Conservation (phyloP, 345 rosid genomes). For the Aurinia saxatilis region DNA sequence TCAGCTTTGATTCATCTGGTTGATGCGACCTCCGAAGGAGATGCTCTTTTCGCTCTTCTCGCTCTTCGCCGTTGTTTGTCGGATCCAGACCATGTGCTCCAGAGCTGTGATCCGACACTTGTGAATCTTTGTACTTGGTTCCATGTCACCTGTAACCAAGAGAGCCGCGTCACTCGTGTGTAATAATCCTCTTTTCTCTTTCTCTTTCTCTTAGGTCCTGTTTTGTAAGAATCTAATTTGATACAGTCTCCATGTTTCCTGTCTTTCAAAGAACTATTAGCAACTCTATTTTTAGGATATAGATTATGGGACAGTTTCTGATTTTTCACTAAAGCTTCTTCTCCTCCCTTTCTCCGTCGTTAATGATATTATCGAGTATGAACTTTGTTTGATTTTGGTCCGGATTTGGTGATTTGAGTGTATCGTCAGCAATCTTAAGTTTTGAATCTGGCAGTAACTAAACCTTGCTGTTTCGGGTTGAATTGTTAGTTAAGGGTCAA, state of each 20-base stretch:
- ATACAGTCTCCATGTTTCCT: too few species aligned
- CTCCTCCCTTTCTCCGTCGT: too few species aligned
- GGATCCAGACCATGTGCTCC: conserved; percentile 67
- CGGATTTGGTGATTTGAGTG: too few species aligned
- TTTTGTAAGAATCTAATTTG: not conserved
- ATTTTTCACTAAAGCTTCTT: too few species aligned
- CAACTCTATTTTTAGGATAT: too few species aligned
- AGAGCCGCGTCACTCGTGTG: conserved; percentile 66
- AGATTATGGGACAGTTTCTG: too few species aligned
- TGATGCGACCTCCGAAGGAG: conserved; percentile 66
- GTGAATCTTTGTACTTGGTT: conserved; percentile 89
- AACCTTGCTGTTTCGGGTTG: conserved; percentile 7
- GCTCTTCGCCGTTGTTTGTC: conserved; percentile 51
- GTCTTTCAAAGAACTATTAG: too few species aligned
- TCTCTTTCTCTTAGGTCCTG: not conserved
- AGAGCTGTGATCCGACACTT: conserved; percentile 89
- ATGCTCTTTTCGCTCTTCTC: conserved; percentile 70
- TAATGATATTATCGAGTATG: too few species aligned
- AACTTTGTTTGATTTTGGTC: too few species aligned
- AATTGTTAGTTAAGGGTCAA: conserved; percentile 7
- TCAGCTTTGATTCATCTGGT: conserved; percentile 18
- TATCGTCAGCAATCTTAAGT: too few species aligned
- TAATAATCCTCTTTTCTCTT: conserved; percentile 12
- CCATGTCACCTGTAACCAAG: conserved; percentile 69
- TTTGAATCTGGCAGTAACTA: not conserved